Evolutionary conservation across 345 rosid species (phyloP).

Genomic region (Gossypium australe): DNA sequence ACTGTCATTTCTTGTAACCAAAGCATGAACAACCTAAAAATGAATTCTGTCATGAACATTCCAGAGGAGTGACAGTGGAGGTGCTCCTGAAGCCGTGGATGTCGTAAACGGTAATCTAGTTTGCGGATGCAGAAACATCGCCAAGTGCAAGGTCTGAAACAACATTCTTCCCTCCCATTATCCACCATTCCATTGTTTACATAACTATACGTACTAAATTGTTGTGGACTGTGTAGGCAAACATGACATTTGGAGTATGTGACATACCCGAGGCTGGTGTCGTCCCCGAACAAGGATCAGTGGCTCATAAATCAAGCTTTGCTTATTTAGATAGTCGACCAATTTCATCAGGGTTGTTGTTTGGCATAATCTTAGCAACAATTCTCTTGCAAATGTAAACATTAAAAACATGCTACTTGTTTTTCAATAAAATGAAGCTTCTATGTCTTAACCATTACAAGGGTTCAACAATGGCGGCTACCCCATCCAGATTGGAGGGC

Average conservation of each 20-base stretch:
- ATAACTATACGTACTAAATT: background rate
- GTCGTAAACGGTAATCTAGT: conserved; percentile 64
- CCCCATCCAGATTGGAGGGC: background rate
- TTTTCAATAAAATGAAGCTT: background rate
- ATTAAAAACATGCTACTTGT: background rate
- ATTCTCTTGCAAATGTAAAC: conserved; percentile 11
- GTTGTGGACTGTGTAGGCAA: conserved; percentile 24
- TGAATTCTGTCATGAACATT: conserved; percentile 8
- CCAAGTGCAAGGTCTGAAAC: conserved; percentile 55
- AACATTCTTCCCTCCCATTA: background rate
- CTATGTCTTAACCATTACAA: background rate
- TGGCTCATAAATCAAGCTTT: conserved; percentile 23
- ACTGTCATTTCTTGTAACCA: background rate
- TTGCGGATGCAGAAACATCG: conserved; percentile 65
- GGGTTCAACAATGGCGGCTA: background rate
- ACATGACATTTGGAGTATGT: conserved; percentile 42
- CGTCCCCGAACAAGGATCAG: conserved; percentile 20
- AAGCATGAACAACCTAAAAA: background rate
- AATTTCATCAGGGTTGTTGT: conserved; percentile 10
- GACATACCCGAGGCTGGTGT: conserved; percentile 22
- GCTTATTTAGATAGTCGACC: conserved; percentile 18
- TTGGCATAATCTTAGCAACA: conserved; percentile 13
- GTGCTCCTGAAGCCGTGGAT: conserved; percentile 72
- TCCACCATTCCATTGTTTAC: background rate
- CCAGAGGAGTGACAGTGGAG: conserved; percentile 87